Base-by-base conservation (phyloP, 1,284 basidiomycete genomes). In the Sporisorium scitamineum region DNA sequence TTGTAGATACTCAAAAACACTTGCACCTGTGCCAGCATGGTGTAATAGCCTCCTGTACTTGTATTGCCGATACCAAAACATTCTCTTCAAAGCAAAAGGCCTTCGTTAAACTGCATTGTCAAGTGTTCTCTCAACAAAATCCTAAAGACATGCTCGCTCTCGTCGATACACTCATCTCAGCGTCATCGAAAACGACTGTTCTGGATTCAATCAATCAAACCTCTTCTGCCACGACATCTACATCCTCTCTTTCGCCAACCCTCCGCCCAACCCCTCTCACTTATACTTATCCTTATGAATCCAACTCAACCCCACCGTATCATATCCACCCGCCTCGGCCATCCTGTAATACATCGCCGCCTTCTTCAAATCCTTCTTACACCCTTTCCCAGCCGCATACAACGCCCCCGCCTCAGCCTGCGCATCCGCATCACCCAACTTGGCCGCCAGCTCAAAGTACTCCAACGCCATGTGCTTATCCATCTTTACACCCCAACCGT, bases 321-420 rank as follows among this genome's bases (percentile, higher is more conserved):
- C 80, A 61, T 82, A 83, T 0, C 81, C 81, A 32, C 73, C 78
- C 32, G 71, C 62, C 56, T 79, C 91, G 26, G 94, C 94, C 60
- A 91, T 90, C 18, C 94, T 90, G 86, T 95, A 95, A 91, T 94
- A 95, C 86, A 90, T 91, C 1, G 94, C 94, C 2, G 94, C 91
- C 82, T 91, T 91, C 78, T 91, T 93, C 79, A 91, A 89, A 86
- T 95, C 90, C 87, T 93, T 95, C 88, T 94, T 95, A 84, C 92
- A 93, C 5, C 80, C 80, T 79, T 92, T 94, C 7, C 92, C 94
- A 78, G 94, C 93, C 0, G 92, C 90, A 44, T 93, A 89, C 84
- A 92, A 93, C 81, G 94, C 95, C 0, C 89, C 94, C 13, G 95
- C 88, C 54, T 87, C 82, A 73, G 90, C 90, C 86, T 95, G 94